Evolutionary conservation across 208 protist genomes (phyloP), one percentile per base, ranked within the genome.

Genomic region (Crithidia sp.): DNA sequence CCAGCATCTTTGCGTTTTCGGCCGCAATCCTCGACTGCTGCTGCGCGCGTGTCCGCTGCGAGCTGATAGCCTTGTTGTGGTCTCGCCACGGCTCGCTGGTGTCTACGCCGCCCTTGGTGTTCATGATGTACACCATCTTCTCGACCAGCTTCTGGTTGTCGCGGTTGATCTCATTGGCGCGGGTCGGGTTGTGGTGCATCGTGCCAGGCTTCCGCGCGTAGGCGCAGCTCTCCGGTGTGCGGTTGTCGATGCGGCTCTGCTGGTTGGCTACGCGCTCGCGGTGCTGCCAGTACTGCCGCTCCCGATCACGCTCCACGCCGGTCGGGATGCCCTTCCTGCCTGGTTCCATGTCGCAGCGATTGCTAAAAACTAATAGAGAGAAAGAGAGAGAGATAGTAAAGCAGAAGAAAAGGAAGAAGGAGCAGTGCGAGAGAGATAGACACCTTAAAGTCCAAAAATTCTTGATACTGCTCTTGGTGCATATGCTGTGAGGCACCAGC

Each of bases 121-220:
- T 70, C 86, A 91, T 93, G 61, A 93, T 93, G 65, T 82, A 56
- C 47, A 84, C 67, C 82, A 93, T 88, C 57, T 81, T 81, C 39
- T 78, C 75, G 28, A 91, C 88, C 28, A 93, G 68, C 43, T 83
- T 69, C 54, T 76, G 63, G 71, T 93, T 93, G 58, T 89, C 83
- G 56, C 50, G 59, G 39, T 90, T 81, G 36, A 93, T 86, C 43
- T 83, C 59, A 40, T 74, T 50, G 7, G 57, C 56, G 4, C 83
- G 85, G 14, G 71, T 54, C 0, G 74, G 63, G 39, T 88, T 77
- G 2, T 72, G 37, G 6, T 68, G 73, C 61, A 62, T 62, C 12
- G 79, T 75, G 17, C 82, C 81, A 45, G 77, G 64, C 36, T 74
- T 82, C n/a, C 79, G 83, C 9, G 71, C 43, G 68, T 77, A 86